Evolutionary conservation across 2,329 filamentous ascomycete genomes (phyloP).

Genomic region (Eutypella sp.): DNA sequence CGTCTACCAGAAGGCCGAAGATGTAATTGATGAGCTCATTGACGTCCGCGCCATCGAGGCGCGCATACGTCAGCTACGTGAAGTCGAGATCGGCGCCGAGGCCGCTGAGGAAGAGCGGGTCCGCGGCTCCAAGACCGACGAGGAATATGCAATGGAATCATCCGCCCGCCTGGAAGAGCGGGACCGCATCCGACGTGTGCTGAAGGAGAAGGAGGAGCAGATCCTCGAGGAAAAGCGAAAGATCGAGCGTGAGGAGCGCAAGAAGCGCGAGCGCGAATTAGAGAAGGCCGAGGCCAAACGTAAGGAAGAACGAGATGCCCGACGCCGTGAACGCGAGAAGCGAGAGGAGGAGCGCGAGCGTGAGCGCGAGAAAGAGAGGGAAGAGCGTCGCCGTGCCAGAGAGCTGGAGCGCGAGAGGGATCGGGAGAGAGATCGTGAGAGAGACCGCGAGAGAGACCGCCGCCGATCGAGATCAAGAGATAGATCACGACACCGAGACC

Average conservation of each 20-base stretch:
- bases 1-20: constrained; percentile 67
- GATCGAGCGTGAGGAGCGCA: constrained; percentile 53
- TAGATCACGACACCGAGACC: constrained; percentile 30
- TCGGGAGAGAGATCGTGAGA: constrained; percentile 22
- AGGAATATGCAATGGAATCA: constrained; percentile 66
- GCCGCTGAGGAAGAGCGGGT: constrained; percentile 59
- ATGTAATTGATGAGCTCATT: constrained; percentile 63
- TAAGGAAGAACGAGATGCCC: constrained; percentile 46
- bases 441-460: constrained; percentile 18
- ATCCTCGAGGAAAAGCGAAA: constrained; percentile 58
- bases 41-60: constrained; percentile 63
- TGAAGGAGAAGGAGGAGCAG: constrained; percentile 53
- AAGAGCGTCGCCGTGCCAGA: constrained; percentile 44
- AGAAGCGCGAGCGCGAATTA: constrained; percentile 42
- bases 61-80: constrained; percentile 63
- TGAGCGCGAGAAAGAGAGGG: constrained; percentile 48
- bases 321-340: constrained; percentile 37
- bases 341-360: constrained; percentile 30
- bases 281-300: constrained; percentile 46
- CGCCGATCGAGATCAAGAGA: constrained; percentile 28
- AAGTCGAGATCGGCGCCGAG: constrained; percentile 64
- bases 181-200: constrained; percentile 55
- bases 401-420: constrained; percentile 32
- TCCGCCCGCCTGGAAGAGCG: constrained; percentile 55
- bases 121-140: constrained; percentile 67